Base-by-base conservation (phyloP, 202 grass and related monocot species). In the Elaeis oleifera region DNA sequence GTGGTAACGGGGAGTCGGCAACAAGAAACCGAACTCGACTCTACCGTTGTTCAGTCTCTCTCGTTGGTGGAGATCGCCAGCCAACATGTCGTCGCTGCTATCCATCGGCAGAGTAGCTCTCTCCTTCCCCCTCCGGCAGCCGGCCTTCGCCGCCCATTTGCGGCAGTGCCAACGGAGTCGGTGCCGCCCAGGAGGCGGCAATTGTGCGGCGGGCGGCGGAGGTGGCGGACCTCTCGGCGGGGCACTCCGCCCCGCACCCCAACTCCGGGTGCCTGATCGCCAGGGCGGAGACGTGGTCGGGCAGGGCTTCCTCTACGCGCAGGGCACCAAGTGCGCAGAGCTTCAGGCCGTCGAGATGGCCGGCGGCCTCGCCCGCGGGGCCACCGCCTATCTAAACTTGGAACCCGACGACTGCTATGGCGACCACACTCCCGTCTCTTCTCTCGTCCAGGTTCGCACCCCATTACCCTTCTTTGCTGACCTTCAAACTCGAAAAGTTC, bases 201-300 rank as follows among this genome's bases (percentile, higher is more conserved):
- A 61, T 89, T 26, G 50, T 89, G 60, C 64, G 64, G 18, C 84
- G 76, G 24, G 91, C 87, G 11, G 91, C 91, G 50, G 81, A 80
- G 54, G 74, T 81, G 67, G 91, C 91, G 15, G 91, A 96, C 53
- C 76, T 59, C 63, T 96, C 91, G 50, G 87, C 87, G 6, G 91
- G 87, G 27, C 53, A 74, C 57, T 74, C 84, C 27, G 81, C 79
- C 1, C 91, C 91, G 3, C 91, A 96, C 68, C 91, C 91, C 5
- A 96, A 96, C 81, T 89, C 89, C 54, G 92, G 92, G 0, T 96
- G 87, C 68, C 74, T 96, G 54, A 84, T 96, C 68, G 73, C 81
- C 0, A 64, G 79, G 76, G 80, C 0, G 58, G 61, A 1, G 76
- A 61, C 17, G 84, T 91, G 19, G 79, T 83, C 14, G 84, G 87